Evolutionary conservation across 305 asterid species (phyloP).

Genomic region (Plantago lanceolata): DNA sequence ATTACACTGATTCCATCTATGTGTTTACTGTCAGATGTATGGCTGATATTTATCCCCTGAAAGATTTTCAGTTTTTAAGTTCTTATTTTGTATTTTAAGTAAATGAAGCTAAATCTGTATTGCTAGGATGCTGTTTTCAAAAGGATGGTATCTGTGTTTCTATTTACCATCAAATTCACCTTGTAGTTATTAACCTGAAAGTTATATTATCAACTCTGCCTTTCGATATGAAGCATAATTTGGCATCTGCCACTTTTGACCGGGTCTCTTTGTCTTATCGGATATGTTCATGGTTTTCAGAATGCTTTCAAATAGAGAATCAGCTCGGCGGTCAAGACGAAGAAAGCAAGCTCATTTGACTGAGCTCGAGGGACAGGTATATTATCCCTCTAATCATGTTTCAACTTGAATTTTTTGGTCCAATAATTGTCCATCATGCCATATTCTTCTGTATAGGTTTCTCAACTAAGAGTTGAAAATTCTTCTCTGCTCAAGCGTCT

Average conservation of each 20-base stretch:
- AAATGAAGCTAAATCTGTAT: no score
- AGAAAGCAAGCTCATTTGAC: conserved; percentile 97
- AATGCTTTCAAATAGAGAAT: conserved; percentile 98
- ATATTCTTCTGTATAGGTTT: conserved; percentile 48
- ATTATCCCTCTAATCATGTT: conserved; percentile 12
- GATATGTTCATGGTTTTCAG: conserved; percentile 38
- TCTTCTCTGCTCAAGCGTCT: conserved; percentile 86
- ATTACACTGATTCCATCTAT: not conserved
- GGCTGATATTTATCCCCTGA: not conserved
- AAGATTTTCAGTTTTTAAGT: not conserved
- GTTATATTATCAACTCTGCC: not conserved
- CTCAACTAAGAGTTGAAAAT: conserved; percentile 75
- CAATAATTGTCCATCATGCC: conserved; percentile 17
- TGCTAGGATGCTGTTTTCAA: no score
- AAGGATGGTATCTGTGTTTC: not conserved
- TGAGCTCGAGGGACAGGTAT: conserved; percentile 90
- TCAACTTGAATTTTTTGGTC: conserved; percentile 16
- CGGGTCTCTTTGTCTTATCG: conserved; percentile 6
- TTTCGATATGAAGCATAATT: conserved; percentile 2
- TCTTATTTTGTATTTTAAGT: no score
- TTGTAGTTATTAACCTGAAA: no score
- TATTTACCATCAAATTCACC: not conserved
- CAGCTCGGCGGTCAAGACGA: conserved; percentile 97
- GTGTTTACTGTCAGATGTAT: not conserved
- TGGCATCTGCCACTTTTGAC: not conserved